Percentiles rank a stretch among this genome's conserved stretches.
These are phyloP conservation scores for Rhynchosporium secalis DNA, from an alignment of 2,329 filamentous ascomycete species.

Conservation along the genomic window DNA sequence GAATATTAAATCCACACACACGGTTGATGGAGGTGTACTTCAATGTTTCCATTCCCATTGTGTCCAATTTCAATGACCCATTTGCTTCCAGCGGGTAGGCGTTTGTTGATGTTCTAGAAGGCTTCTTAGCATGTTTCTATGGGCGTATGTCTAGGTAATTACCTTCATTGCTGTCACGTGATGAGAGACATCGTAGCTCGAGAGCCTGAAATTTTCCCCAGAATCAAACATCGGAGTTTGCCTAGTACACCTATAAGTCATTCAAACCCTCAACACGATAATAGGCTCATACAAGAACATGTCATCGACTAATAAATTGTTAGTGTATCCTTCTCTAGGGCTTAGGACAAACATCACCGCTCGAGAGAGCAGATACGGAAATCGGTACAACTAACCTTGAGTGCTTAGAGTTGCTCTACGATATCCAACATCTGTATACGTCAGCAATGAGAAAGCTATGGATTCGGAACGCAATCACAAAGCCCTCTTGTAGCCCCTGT, in stretches of 20 bases:
- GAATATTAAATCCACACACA: neutral
- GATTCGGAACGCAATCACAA: constrained; percentile 31
- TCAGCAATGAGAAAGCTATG: neutral
- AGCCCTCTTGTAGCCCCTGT: constrained; percentile 55
- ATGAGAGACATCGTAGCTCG: constrained; percentile 47
- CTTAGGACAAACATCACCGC: neutral
- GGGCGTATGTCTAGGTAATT: too few relatives aligned
- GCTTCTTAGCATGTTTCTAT: too few relatives aligned
- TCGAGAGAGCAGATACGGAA: neutral
- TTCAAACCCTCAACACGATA: constrained; percentile 38
- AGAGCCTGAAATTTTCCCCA: constrained; percentile 50
- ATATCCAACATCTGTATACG: constrained; percentile 33
- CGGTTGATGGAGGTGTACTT: constrained; percentile 24
- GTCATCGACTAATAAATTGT: constrained; percentile 52
- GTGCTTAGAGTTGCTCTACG: constrained; percentile 33
- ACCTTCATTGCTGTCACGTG: constrained; percentile 46
- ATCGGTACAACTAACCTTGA: constrained; percentile 26
- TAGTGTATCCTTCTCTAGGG: constrained; percentile 19
- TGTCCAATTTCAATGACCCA: constrained; percentile 56
- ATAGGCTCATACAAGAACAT: constrained; percentile 57
- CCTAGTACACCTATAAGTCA: neutral
- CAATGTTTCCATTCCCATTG: constrained; percentile 55
- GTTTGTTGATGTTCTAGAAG: constrained; percentile 43
- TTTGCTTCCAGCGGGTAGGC: constrained; percentile 51
- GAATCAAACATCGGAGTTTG: constrained; percentile 12